Percentiles rank a stretch among this genome's conserved stretches.
Evolutionary conservation across 2,329 filamentous ascomycete genomes (phyloP).

Genomic region (Cladophialophora chaetospira): DNA sequence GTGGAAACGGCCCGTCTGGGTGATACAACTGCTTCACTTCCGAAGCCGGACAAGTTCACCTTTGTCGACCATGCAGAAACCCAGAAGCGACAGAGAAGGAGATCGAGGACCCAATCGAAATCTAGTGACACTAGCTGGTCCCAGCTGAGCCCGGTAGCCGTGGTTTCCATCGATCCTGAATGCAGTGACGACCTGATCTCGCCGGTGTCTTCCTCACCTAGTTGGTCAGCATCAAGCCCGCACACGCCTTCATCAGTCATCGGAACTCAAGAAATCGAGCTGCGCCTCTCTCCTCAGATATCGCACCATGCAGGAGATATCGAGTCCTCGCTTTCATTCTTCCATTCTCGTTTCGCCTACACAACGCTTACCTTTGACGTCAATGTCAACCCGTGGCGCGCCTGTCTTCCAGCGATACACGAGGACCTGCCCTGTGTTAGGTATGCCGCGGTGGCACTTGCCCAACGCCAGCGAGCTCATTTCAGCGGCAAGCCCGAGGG

Average conservation of each 20-base stretch:
- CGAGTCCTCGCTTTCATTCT: slow-evolving; percentile 23
- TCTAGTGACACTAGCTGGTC: slow-evolving; percentile 1
- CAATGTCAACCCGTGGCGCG: slow-evolving; percentile 28
- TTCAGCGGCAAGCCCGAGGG: slow-evolving; percentile 18
- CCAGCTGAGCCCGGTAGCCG: neutral
- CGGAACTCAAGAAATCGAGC: neutral
- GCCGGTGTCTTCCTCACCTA: slow-evolving; percentile 15
- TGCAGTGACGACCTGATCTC: neutral
- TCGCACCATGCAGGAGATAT: slow-evolving; percentile 10
- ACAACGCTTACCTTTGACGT: slow-evolving; percentile 28
- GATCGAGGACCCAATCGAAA: slow-evolving; percentile 18
- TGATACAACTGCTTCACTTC: slow-evolving; percentile 6
- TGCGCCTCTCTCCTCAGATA: slow-evolving; percentile 13
- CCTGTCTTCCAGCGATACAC: slow-evolving; percentile 20
- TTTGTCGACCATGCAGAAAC: slow-evolving; percentile 21
- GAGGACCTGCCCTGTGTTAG: slow-evolving; percentile 26
- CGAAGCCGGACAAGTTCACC: slow-evolving; percentile 21
- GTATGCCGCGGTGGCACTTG: slow-evolving; percentile 24
- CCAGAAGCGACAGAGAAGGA: slow-evolving; percentile 7
- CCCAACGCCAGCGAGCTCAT: slow-evolving; percentile 28
- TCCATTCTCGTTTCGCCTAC: slow-evolving; percentile 24
- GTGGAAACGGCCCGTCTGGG: neutral
- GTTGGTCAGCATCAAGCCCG: slow-evolving; percentile 6
- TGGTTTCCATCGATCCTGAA: neutral
- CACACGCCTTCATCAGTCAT: neutral